These are phyloP conservation scores for Clitoria ternatea DNA, from an alignment of 306 rosid species.

Conservation along the genomic window DNA sequence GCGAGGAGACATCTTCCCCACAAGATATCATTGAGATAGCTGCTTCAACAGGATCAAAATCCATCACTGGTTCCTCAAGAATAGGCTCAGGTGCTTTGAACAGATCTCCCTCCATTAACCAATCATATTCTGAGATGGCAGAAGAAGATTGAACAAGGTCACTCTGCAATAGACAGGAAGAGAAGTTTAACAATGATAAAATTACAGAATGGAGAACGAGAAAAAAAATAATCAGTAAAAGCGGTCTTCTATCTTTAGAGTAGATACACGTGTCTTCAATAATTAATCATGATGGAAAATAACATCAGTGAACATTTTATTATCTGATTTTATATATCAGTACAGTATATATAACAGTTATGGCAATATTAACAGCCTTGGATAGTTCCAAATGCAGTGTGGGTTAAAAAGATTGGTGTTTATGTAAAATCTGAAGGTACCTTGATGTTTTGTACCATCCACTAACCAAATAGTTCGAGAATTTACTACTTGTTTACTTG, in stretches of 20 bases:
- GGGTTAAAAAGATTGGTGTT: neutral
- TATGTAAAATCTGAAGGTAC: neutral
- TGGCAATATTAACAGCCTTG: neutral
- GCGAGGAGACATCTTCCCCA: slow-evolving; percentile 60
- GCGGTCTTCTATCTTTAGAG: neutral
- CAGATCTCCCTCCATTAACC: slow-evolving; percentile 82
- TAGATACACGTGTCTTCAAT: neutral
- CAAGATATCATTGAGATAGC: slow-evolving; percentile 77
- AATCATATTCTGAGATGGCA: slow-evolving; percentile 69
- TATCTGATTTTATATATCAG: neutral
- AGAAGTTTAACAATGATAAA: too few relatives aligned
- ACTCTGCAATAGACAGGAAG: slow-evolving; percentile 38
- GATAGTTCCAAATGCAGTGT: neutral
- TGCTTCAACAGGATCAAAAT: slow-evolving; percentile 61
- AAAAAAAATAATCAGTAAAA: neutral
- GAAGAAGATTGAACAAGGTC: slow-evolving; percentile 51
- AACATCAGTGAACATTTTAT: neutral
- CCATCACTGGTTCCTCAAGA: slow-evolving; percentile 51
- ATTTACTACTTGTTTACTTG: neutral
- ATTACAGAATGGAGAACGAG: too few relatives aligned
- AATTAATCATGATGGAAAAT: neutral
- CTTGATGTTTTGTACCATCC: neutral
- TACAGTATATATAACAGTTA: neutral
- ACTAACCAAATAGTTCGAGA: neutral
- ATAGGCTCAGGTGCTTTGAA: slow-evolving; percentile 91